These are phyloP conservation scores for Sugiyamaella xylanicola DNA, from an alignment of 1,139 yeast genomes.

Conservation along the genomic window DNA sequence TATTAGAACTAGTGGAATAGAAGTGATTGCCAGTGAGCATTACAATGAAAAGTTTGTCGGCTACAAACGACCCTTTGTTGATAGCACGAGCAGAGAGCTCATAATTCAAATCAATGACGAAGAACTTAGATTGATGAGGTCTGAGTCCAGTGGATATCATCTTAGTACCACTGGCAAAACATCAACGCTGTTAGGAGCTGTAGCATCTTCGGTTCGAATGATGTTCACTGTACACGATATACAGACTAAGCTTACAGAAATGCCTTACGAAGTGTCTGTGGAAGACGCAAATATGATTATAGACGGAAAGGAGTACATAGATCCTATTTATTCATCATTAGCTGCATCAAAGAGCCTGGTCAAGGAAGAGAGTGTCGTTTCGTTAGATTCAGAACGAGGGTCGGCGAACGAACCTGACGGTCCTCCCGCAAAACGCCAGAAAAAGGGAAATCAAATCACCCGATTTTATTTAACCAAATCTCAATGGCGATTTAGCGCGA, in stretches of 20 bases:
- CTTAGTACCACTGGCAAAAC: constrained; percentile 6
- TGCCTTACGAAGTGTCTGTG: constrained; percentile 10
- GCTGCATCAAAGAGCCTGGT: neutral
- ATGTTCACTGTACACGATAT: constrained; percentile 10
- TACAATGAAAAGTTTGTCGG: constrained; percentile 19
- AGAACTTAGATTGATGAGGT: constrained; percentile 16
- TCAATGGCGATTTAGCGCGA: constrained; percentile 28
- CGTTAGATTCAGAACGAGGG: neutral
- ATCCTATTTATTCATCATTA: constrained; percentile 3
- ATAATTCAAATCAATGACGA: constrained; percentile 55
- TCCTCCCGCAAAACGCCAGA: constrained; percentile 16
- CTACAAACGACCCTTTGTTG: constrained; percentile 65
- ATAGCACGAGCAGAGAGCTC: constrained; percentile 51
- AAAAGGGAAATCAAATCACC: constrained; percentile 1
- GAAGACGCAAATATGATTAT: constrained; percentile 22
- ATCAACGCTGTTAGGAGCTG: neutral
- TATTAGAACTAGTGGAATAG: constrained; percentile 10
- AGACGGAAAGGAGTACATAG: constrained; percentile 19
- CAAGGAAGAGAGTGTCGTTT: neutral
- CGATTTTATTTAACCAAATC: constrained; percentile 25
- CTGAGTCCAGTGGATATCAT: constrained; percentile 16
- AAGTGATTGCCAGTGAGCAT: constrained; percentile 3
- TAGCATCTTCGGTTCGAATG: constrained; percentile 5
- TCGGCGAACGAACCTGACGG: neutral
- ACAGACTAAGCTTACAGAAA: neutral